phyloP scores from a whole-genome alignment of 306 rosid genomes.

The Ochetophila trinervis region DNA sequence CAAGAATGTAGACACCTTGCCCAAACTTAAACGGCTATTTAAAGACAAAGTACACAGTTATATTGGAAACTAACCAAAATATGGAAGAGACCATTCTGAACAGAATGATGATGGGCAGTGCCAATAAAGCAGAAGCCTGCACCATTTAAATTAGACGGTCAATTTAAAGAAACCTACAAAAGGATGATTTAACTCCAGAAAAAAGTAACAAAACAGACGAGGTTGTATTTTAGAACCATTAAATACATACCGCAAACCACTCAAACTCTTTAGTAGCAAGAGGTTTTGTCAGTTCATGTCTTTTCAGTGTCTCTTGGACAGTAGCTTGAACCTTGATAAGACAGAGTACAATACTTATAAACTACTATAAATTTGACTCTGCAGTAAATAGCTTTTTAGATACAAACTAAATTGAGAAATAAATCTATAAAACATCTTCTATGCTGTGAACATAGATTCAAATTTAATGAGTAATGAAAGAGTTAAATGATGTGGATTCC shows the following conservation, averaged over 20 bases:
- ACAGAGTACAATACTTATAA: conserved; percentile 14
- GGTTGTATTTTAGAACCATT: conserved; percentile 8
- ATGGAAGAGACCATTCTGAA: conserved; percentile 59
- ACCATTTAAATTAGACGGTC: conserved; percentile 26
- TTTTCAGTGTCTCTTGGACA: conserved; percentile 61
- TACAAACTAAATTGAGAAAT: too few species aligned
- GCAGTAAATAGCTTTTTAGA: too few species aligned
- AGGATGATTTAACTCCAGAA: not conserved
- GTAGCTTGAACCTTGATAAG: conserved; percentile 65
- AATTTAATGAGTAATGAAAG: not conserved
- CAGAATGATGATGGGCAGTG: conserved; percentile 69
- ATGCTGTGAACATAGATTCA: not conserved
- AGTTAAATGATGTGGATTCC: not conserved
- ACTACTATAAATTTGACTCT: not conserved
- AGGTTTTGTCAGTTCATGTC: conserved; percentile 71
- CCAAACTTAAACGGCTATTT: conserved; percentile 3
- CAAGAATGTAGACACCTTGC: not conserved
- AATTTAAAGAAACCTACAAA: conserved; percentile 21
- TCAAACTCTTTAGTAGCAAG: conserved; percentile 90
- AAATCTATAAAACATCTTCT: not conserved
- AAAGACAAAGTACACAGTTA: not conserved
- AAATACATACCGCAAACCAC: conserved; percentile 85
- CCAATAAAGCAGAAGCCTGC: conserved; percentile 94
- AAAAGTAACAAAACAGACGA: not conserved
- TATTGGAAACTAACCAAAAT: conserved; percentile 55